Evolutionary conservation across 148 eudicot genomes (phyloP), one percentile per base, ranked within the genome.

Genomic region (Rhododendron kiyosumense): DNA sequence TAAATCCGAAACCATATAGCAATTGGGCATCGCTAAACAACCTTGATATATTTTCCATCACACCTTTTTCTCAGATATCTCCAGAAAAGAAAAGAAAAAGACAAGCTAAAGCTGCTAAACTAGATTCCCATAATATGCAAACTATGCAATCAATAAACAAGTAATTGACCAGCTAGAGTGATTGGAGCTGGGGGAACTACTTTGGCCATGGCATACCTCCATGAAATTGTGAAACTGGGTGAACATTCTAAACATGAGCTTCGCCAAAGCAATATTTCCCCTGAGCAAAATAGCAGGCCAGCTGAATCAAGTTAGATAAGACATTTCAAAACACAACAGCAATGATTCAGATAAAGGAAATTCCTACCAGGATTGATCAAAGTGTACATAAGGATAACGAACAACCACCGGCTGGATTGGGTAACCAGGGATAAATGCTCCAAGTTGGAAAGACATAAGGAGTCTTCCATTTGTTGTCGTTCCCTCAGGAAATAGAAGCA

Each of bases 401-500:
- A 97, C 98, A 81, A 91, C 77, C 57, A 97, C 95, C 18, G 99
- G 99, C 89, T 95, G 99, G 81, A 97, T 90, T 69, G 99, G 94
- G 89, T 93, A 93, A 83, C 94, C 94, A 81, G 99, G 98, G 83
- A 97, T 93, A 87, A 97, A 97, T 83, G 99, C 99, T 87, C 99
- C 99, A 88, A 97, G 93, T 89, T 97, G 98, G 88, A 95, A 97
- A 30, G 99, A 97, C 81, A 97, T 88, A 84, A 97, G 90, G 65
- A 84, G 89, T 92, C 95, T 90, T 87, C 99, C 99, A 85, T 97
- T 95, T 86, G 94, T 95, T 65, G 99, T 97, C 36, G 99, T 97
- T 88, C 99, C 99, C 90, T 97, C 99, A 22, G 99, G 99, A 94
- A 97, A 97, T 88, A 97, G 87, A 46, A 97, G 94, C 91, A 97